Percentiles rank a stretch among this genome's conserved stretches.
Evolutionary conservation across 768 basidiomycete genomes (phyloP).

Genomic region (Basidioascus undulatus): DNA sequence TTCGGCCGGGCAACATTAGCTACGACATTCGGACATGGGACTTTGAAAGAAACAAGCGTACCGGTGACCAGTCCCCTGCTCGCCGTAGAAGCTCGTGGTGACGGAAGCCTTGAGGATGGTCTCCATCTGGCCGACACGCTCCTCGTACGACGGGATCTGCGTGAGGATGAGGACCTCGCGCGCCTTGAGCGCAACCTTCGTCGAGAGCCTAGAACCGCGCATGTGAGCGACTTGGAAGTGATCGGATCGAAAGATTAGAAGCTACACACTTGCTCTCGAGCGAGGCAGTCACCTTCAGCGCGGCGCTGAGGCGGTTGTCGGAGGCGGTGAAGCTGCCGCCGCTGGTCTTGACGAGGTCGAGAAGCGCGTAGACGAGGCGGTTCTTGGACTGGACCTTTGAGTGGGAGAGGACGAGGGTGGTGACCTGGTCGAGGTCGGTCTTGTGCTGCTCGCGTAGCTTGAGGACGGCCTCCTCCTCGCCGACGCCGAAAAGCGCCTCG

Average conservation of each 20-base stretch:
- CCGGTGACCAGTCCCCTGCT: slow-evolving; percentile 40
- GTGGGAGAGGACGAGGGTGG: slow-evolving; percentile 70
- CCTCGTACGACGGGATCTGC: slow-evolving; percentile 92
- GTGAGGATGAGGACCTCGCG: slow-evolving; percentile 90
- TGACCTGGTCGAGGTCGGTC: slow-evolving; percentile 71
- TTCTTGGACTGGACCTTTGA: slow-evolving; percentile 85
- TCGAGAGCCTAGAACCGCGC: slow-evolving; percentile 43
- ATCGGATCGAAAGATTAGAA: not conserved
- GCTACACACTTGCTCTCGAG: slow-evolving; percentile 73
- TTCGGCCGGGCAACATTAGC: not conserved
- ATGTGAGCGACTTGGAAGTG: not conserved
- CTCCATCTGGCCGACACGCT: slow-evolving; percentile 83
- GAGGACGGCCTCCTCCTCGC: slow-evolving; percentile 77
- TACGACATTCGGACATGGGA: not conserved
- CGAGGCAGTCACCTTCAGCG: slow-evolving; percentile 54
- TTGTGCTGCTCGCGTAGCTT: slow-evolving; percentile 77
- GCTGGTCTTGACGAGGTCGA: slow-evolving; percentile 72
- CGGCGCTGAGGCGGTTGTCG: slow-evolving; percentile 48
- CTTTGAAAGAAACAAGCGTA: slow-evolving; percentile 15
- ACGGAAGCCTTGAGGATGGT: slow-evolving; percentile 71
- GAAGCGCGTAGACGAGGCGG: slow-evolving; percentile 57
- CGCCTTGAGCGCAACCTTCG: slow-evolving; percentile 72
- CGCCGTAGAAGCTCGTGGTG: slow-evolving; percentile 69
- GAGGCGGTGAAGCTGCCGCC: slow-evolving; percentile 47
- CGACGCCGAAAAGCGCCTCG: slow-evolving; percentile 78